Evolutionary conservation across 495 filamentous ascomycete genomes (phyloP), one percentile per base, ranked within the genome.

Genomic region (Aspergillus olivimuriae): DNA sequence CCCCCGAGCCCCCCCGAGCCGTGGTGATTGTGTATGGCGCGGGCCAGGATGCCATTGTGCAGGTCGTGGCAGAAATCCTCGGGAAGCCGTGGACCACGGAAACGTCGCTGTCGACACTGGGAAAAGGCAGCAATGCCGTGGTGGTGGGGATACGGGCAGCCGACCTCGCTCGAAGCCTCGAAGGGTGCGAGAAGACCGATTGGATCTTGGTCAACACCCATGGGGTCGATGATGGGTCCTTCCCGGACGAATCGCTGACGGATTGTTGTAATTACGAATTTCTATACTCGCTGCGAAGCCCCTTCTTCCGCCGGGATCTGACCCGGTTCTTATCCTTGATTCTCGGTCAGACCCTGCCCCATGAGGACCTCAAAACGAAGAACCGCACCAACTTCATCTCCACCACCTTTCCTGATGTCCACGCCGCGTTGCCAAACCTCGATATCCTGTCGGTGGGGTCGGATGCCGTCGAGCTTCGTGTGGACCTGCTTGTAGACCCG

Each of bases 371-470:
- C 46, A 78, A 84, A 61, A 80, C 77, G 30, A 90, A 89, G 53
- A 74, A 75, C 21, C 72, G 85, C 34, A 90, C 86, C 0, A 89
- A 84, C 58, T 80, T 89, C 50, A 88, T 92, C 44, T 89, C 86
- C 30, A 88, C 85, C 0, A 92, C 87, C 2, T 92, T 92, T 47
- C 84, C 87, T 0, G 86, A 90, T 57, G 86, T 92, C 3, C 83
- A 80, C 52, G 81, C 86, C 22, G 86, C 85, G n/a, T 65, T 90
- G 41, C 83, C 87, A 1, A 90, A 89, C 60, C 70, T 92, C 33
- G 84, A 90, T 64, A 88, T 90, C 47, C 66, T 90, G 12, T 88
- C 87, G 4, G 86, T 92, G 4, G 87, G 87, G 8, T 79, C 85
- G 10, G 87, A 92, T 65, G 87, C 84, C 4, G 80, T 92, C 15